Base-by-base conservation (phyloP, 768 basidiomycete species). In the Auriscalpium vulgare region DNA sequence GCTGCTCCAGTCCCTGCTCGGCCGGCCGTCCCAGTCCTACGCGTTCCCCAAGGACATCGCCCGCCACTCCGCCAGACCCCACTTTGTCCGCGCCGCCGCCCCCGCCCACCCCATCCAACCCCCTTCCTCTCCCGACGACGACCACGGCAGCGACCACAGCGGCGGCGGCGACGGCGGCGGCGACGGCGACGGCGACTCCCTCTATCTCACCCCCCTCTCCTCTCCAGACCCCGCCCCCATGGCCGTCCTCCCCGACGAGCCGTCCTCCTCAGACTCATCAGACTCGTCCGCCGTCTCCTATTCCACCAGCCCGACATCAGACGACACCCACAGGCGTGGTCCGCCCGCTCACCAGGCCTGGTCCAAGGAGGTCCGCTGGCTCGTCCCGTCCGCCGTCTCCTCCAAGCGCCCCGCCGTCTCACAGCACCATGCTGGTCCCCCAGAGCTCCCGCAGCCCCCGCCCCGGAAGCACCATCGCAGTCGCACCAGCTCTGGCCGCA, bases 341-440 rank as follows among this genome's bases (percentile, higher is more conserved):
- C 70, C 72, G 16, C 75, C 75, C 64, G 77, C 76, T 4, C 78
- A 81, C 62, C 75, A 82, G 52, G 80, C 85, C 60, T 88, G 84
- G 87, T 78, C 82, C 11, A 79, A 77, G 59, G 85, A 88, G 50
- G 79, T 85, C 16, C 76, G 82, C 37, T 86, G 82, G 82, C 79
- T 88, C 35, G 77, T 71, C 35, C 65, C 72, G 51, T 66, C 78
- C 40, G 65, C 69, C 21, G 35, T 61, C 37, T 52, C 57, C 6
- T 14, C 44, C 35, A 45, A 53, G 37, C 34, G 49, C 53, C 4
- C 21, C 52, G 40, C 50, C 59, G 38, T 51, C 56, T 48, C 50
- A 1, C 57, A 23, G 44, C 54, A 44, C 17, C 35, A 53, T 14
- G 55, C 51, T 10, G 36, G 38, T 11, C 10, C 43, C 19, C 51